Conservation (phyloP, 1,284 basidiomycete genomes). For the Amylostereum areolatum region DNA sequence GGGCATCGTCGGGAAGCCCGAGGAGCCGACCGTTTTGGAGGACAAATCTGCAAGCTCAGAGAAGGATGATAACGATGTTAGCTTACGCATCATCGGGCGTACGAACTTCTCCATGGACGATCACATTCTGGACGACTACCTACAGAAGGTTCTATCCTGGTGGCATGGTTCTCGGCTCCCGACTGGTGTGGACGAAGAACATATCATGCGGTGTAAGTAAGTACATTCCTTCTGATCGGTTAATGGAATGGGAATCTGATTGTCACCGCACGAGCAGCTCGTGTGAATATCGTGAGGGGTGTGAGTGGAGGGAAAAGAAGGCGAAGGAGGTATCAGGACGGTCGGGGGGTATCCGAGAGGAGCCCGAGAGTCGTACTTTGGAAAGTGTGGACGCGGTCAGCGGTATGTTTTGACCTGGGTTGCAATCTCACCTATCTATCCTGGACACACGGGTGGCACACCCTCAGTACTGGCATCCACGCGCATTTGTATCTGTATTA, state of each 20-base stretch:
- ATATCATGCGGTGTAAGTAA: constrained; percentile 64
- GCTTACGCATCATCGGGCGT: constrained; percentile 53
- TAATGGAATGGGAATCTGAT: neutral
- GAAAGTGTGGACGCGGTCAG: too few relatives aligned
- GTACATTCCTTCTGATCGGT: constrained; percentile 23
- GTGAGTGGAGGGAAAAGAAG: constrained; percentile 79
- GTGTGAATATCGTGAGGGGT: constrained; percentile 75
- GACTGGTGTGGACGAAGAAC: constrained; percentile 57
- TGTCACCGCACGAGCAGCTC: constrained; percentile 33
- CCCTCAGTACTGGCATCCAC: too few relatives aligned
- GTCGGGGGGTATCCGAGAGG: neutral
- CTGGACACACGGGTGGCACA: too few relatives aligned
- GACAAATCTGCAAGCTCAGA: constrained; percentile 1
- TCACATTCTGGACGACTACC: constrained; percentile 46
- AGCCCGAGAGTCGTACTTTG: too few relatives aligned
- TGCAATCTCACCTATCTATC: too few relatives aligned
- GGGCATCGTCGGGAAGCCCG: neutral
- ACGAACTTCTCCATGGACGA: constrained; percentile 59
- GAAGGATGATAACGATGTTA: constrained; percentile 13
- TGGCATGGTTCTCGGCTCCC: constrained; percentile 71
- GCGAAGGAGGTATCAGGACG: constrained; percentile 34
- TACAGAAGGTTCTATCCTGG: constrained; percentile 57
- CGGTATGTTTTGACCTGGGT: too few relatives aligned
- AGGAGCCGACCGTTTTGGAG: neutral
- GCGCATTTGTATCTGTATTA: too few relatives aligned